phyloP scores from a whole-genome alignment of 2,329 filamentous ascomycete genomes.

The Hymenoscyphus scutula region DNA sequence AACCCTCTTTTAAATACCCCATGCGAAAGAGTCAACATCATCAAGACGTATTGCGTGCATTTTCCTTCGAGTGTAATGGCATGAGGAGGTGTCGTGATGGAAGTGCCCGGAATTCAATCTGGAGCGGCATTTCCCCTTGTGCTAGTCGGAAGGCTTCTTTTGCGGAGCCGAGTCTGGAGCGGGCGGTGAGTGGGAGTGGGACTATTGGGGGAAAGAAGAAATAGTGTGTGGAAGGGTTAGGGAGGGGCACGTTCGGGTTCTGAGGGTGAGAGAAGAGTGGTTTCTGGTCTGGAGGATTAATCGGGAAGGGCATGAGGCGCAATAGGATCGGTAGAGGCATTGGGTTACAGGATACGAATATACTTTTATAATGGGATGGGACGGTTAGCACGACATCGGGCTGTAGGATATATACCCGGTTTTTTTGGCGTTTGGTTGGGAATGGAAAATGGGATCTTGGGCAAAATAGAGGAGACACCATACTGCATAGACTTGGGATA shows the following conservation, averaged over 20 bases:
- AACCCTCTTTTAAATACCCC: constrained; percentile 9
- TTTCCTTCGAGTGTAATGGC: constrained; percentile 22
- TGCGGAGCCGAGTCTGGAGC: constrained; percentile 12
- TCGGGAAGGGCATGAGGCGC: background rate
- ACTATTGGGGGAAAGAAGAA: constrained; percentile 6
- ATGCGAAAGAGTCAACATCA: constrained; percentile 19
- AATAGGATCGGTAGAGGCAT: background rate
- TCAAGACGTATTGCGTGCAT: constrained; percentile 24
- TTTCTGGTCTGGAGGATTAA: background rate
- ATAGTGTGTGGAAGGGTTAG: background rate
- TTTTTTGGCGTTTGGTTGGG: background rate
- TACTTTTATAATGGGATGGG: background rate
- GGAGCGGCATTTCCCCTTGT: constrained; percentile 22
- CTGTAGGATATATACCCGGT: background rate
- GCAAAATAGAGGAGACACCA: background rate
- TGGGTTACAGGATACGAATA: background rate
- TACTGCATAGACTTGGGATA: constrained; percentile 3
- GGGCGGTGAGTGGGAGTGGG: constrained; percentile 13
- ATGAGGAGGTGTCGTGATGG: constrained; percentile 14
- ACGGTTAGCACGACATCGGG: background rate
- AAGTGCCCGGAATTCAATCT: constrained; percentile 11
- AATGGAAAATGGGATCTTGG: background rate
- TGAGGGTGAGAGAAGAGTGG: background rate
- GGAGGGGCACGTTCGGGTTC: background rate
- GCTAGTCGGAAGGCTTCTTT: constrained; percentile 20